Percentiles rank a stretch among this genome's conserved stretches.
Evolutionary conservation across 1,284 basidiomycete genomes (phyloP).

Genomic region (Apiotrichum veenhuisii): DNA sequence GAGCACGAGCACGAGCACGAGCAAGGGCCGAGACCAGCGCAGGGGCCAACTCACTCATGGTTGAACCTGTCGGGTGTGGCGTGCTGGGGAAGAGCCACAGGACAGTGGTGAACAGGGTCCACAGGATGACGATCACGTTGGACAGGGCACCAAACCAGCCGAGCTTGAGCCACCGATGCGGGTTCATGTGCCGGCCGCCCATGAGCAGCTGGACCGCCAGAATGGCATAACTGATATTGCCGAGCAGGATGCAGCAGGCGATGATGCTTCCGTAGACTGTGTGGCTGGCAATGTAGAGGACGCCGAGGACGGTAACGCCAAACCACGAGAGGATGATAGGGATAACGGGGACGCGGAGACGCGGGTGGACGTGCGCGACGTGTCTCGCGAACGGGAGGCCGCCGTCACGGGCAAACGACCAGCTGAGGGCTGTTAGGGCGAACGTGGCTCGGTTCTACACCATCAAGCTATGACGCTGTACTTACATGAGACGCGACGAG

Average conservation of each 20-base stretch:
- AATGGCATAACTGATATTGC: slow-evolving; percentile 11
- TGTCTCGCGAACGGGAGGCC: slow-evolving; percentile 4
- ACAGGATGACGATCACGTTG: slow-evolving; percentile 6
- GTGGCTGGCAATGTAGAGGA: slow-evolving; percentile 12
- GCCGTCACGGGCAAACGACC: slow-evolving; percentile 16
- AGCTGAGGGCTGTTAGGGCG: too few relatives aligned
- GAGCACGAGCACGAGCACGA: background rate
- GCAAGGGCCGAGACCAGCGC: too few relatives aligned
- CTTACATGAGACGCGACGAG: slow-evolving; percentile 11
- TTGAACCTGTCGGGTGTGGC: slow-evolving; percentile 3
- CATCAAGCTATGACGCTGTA: too few relatives aligned
- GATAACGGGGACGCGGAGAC: slow-evolving; percentile 13
- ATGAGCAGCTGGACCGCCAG: slow-evolving; percentile 11
- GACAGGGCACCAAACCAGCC: slow-evolving; percentile 7
- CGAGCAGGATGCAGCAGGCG: slow-evolving; percentile 16
- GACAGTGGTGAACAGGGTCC: slow-evolving; percentile 13
- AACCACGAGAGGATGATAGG: slow-evolving; percentile 8
- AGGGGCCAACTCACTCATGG: slow-evolving; percentile 11
- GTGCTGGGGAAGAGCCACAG: slow-evolving; percentile 19
- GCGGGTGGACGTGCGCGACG: slow-evolving; percentile 8
- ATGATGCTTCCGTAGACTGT: slow-evolving; percentile 20
- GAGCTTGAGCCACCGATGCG: slow-evolving; percentile 13
- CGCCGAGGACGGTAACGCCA: slow-evolving; percentile 12
- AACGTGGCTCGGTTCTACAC: too few relatives aligned
- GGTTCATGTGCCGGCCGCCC: slow-evolving; percentile 6